phyloP scores from a whole-genome alignment of 331 rosid genomes.

The Dryas integrifolia region DNA sequence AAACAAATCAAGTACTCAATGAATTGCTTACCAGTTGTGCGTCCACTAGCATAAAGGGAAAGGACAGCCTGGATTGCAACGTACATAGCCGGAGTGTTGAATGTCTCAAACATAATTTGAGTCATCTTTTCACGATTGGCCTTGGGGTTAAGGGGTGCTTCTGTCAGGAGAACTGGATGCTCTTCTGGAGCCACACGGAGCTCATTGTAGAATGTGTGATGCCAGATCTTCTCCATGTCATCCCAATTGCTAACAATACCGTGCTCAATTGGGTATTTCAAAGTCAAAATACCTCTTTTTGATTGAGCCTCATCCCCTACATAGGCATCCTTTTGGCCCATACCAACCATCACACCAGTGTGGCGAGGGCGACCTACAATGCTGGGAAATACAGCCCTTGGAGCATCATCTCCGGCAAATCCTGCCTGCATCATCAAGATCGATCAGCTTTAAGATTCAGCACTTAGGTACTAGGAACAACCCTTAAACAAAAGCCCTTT shows the following conservation, averaged over 20 bases:
- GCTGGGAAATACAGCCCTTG: slow-evolving; percentile 89
- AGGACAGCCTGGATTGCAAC: slow-evolving; percentile 97
- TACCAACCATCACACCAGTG: slow-evolving; percentile 92
- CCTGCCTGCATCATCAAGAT: slow-evolving; percentile 57
- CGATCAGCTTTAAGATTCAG: neutral
- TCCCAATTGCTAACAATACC: slow-evolving; percentile 93
- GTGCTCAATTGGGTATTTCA: slow-evolving; percentile 89
- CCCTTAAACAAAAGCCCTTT: neutral
- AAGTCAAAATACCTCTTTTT: slow-evolving; percentile 79
- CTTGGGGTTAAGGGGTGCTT: slow-evolving; percentile 96
- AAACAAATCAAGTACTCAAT: slow-evolving; percentile 2
- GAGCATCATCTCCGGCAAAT: slow-evolving; percentile 90
- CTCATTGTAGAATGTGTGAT: slow-evolving; percentile 95
- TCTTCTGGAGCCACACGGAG: slow-evolving; percentile 98
- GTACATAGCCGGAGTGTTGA: slow-evolving; percentile 96
- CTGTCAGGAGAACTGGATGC: slow-evolving; percentile 93
- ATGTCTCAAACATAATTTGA: slow-evolving; percentile 94
- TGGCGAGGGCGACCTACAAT: slow-evolving; percentile 87
- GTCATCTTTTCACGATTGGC: slow-evolving; percentile 98
- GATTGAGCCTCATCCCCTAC: slow-evolving; percentile 92
- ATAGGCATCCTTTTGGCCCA: slow-evolving; percentile 92
- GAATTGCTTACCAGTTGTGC: slow-evolving; percentile 74
- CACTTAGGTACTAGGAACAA: neutral
- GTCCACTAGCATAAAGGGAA: slow-evolving; percentile 96
- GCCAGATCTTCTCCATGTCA: slow-evolving; percentile 99